Conservation (phyloP, 768 basidiomycete genomes). For the Daedalea quercina region DNA sequence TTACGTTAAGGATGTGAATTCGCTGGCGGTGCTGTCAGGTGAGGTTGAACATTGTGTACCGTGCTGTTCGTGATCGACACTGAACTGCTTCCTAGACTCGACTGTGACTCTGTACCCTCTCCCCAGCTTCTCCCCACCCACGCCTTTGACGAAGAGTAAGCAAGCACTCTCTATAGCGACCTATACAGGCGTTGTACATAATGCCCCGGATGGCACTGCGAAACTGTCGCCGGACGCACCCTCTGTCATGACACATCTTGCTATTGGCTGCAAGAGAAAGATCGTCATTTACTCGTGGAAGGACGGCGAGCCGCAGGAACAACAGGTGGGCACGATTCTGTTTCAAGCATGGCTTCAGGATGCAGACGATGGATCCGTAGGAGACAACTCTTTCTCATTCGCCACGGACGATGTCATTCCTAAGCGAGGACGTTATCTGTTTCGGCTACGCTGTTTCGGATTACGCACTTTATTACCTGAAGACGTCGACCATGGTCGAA, state of each 20-base stretch:
- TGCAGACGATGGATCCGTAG: slow-evolving; percentile 29
- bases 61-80: too few relatives aligned
- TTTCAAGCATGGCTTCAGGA: too few relatives aligned
- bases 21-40: slow-evolving; percentile 84
- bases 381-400: slow-evolving; percentile 85
- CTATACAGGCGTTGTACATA: slow-evolving; percentile 52
- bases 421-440: slow-evolving; percentile 52
- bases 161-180: slow-evolving; percentile 79
- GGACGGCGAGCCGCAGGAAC: slow-evolving; percentile 72
- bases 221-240: slow-evolving; percentile 39
- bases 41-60: slow-evolving; percentile 14
- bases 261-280: slow-evolving; percentile 82
- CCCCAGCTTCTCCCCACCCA: slow-evolving; percentile 64
- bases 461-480: slow-evolving; percentile 65
- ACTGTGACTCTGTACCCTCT: slow-evolving; percentile 70
- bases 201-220: slow-evolving; percentile 21
- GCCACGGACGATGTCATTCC: slow-evolving; percentile 76
- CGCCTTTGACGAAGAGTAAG: slow-evolving; percentile 69
- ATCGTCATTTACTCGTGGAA: slow-evolving; percentile 83
- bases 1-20: slow-evolving; percentile 79
- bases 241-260: slow-evolving; percentile 63
- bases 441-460: slow-evolving; percentile 80
- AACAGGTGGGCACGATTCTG: slow-evolving; percentile 41
- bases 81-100: slow-evolving; percentile 43
- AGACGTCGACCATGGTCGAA: slow-evolving; percentile 50